A percentile compares a stretch with the other conserved stretches of the same genome.
Evolutionary conservation across 805 yeast species (phyloP).

Genomic region (Wickerhamiella parazyma): DNA sequence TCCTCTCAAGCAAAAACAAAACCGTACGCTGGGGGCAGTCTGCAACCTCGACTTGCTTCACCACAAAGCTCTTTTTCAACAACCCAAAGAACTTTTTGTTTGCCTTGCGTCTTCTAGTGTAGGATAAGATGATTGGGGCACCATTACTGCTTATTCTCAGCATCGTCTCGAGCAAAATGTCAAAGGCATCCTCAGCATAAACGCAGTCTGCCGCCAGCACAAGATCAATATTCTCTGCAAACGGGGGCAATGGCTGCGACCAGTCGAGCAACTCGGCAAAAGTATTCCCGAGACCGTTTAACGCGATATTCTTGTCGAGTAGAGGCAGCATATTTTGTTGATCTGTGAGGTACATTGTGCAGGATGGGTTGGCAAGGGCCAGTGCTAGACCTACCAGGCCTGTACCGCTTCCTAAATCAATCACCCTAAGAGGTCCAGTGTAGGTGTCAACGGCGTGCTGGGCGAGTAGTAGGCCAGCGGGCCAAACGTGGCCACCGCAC

Average conservation of each 20-base stretch:
- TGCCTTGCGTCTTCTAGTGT: conserved; percentile 40
- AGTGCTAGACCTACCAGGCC: conserved; percentile 39
- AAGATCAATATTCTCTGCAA: conserved; percentile 29
- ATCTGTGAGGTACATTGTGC: conserved; percentile 34
- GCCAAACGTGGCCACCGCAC: conserved; percentile 53
- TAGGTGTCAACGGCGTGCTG: conserved; percentile 29
- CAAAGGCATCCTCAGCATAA: conserved; percentile 41
- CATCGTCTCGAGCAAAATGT: conserved; percentile 36
- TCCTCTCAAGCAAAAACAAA: background rate
- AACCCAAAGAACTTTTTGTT: conserved; percentile 28
- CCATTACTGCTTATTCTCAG: conserved; percentile 31
- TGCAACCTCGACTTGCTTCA: conserved; percentile 22
- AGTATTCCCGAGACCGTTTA: conserved; percentile 29
- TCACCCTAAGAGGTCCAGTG: conserved; percentile 21
- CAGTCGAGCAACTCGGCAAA: conserved; percentile 56
- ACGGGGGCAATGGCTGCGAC: conserved; percentile 41
- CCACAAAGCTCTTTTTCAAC: conserved; percentile 22
- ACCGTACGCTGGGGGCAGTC: conserved; percentile 15
- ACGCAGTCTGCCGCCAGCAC: conserved; percentile 50
- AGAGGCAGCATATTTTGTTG: conserved; percentile 35
- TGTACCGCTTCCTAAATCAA: conserved; percentile 48
- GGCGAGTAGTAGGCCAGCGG: conserved; percentile 43
- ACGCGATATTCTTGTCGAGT: conserved; percentile 33
- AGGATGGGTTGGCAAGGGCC: conserved; percentile 19
- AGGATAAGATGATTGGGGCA: conserved; percentile 38